These are phyloP conservation scores for Groenewaldozyma salmanticensis DNA, from an alignment of 805 yeast species.

Conservation along the genomic window DNA sequence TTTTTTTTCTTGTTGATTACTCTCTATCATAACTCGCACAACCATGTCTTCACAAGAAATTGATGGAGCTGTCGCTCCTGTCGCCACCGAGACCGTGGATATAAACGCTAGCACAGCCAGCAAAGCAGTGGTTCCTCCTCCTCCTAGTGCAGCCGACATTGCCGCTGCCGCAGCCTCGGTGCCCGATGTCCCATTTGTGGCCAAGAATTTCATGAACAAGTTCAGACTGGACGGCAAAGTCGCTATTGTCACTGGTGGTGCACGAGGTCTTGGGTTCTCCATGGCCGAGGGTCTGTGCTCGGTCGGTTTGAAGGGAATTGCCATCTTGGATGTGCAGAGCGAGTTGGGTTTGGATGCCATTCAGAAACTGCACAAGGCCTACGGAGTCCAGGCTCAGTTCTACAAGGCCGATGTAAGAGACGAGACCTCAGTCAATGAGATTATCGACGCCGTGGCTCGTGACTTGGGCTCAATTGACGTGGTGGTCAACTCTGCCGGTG, in stretches of 20 bases:
- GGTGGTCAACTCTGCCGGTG: constrained; percentile 57
- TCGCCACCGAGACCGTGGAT: constrained; percentile 2
- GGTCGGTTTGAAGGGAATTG: constrained; percentile 44
- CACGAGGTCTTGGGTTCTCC: constrained; percentile 55
- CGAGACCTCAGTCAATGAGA: constrained; percentile 37
- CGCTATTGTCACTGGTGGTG: constrained; percentile 58
- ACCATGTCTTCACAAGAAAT: too few relatives aligned
- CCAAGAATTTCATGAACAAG: constrained; percentile 28
- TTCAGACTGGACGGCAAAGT: constrained; percentile 57
- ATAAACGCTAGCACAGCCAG: constrained; percentile 21
- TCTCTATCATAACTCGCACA: not conserved
- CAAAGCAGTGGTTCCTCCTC: constrained; percentile 30
- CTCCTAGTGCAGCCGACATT: constrained; percentile 31
- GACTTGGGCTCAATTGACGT: constrained; percentile 48
- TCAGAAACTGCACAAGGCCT: constrained; percentile 38
- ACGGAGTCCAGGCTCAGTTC: constrained; percentile 50
- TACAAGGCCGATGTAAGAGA: constrained; percentile 59
- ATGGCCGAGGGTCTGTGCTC: constrained; percentile 53
- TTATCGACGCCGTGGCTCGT: constrained; percentile 41
- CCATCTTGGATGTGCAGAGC: constrained; percentile 44
- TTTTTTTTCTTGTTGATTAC: not conserved
- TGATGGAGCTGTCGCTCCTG: not conserved
- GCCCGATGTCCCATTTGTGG: constrained; percentile 25
- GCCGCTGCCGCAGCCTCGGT: constrained; percentile 28
- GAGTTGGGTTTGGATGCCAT: constrained; percentile 58